phyloP scores from a whole-genome alignment of 129 eudicot species.

The Helianthus tuberosus region DNA sequence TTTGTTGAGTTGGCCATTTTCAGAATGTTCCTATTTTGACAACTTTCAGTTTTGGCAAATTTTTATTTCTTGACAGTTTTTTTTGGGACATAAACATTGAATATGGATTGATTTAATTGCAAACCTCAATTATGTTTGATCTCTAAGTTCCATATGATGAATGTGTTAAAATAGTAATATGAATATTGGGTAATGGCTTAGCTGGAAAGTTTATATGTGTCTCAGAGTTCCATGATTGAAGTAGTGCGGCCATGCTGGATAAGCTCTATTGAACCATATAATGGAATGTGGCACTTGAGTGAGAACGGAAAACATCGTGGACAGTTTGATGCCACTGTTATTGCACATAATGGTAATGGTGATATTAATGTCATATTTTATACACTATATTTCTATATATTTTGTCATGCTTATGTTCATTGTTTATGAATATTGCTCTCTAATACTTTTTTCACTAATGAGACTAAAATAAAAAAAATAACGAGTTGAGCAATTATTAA shows the following conservation, averaged over 20 bases:
- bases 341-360: slow-evolving; percentile 99
- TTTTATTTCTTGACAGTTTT: neutral
- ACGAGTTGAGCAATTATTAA: neutral
- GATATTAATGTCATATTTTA: slow-evolving; percentile 16
- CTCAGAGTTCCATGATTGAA: slow-evolving; percentile 68
- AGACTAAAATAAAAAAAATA: neutral
- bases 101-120: neutral
- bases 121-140: neutral
- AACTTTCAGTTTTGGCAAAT: too few relatives aligned
- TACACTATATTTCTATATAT: too few relatives aligned
- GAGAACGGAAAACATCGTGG: slow-evolving; percentile 93
- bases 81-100: neutral
- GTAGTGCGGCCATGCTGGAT: slow-evolving; percentile 96
- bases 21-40: too few relatives aligned
- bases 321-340: slow-evolving; percentile 78
- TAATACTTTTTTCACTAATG: too few relatives aligned
- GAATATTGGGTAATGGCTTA: slow-evolving; percentile 5
- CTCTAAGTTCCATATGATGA: neutral
- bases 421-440: too few relatives aligned
- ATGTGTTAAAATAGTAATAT: neutral
- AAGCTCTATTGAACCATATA: slow-evolving; percentile 80
- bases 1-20: too few relatives aligned
- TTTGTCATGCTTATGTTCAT: too few relatives aligned
- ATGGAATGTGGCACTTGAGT: slow-evolving; percentile 96
- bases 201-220: slow-evolving; percentile 8